These are phyloP conservation scores for Wickerhamomyces sp. DNA, from an alignment of 1,139 yeast genomes.

Conservation along the genomic window DNA sequence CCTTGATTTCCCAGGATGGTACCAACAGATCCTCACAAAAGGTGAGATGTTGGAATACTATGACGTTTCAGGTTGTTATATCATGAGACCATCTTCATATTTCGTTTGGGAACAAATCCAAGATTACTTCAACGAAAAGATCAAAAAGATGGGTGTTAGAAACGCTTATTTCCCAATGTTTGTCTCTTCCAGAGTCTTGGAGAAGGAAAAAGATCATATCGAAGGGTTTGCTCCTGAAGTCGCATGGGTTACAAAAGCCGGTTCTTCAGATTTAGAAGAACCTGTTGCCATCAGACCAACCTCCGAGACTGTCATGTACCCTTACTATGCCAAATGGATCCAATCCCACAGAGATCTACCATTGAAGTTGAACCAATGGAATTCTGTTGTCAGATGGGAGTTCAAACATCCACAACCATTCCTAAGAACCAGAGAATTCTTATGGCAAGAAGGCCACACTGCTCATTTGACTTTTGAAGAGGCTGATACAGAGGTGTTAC, in stretches of 20 bases:
- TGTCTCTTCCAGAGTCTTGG: conserved; percentile 86
- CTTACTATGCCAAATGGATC: conserved; percentile 98
- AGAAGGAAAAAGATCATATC: conserved; percentile 96
- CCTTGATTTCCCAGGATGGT: conserved; percentile 94
- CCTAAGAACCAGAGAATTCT: conserved; percentile 95
- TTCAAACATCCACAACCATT: conserved; percentile 99
- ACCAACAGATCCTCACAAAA: conserved; percentile 89
- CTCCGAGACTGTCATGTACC: conserved; percentile 99
- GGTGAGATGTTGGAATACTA: conserved; percentile 98
- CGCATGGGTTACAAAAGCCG: conserved; percentile 99
- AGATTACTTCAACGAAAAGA: conserved; percentile 73
- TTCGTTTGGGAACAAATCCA: conserved; percentile 94
- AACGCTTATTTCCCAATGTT: conserved; percentile 99
- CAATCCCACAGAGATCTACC: conserved; percentile 98
- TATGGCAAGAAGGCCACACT: conserved; percentile 99
- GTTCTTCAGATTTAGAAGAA: conserved; percentile 89
- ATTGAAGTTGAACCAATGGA: conserved; percentile 96
- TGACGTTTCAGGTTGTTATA: conserved; percentile 98
- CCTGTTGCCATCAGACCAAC: conserved; percentile 99
- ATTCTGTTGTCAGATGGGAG: conserved; percentile 99
- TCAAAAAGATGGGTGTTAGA: conserved; percentile 85
- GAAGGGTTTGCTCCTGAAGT: conserved; percentile 99
- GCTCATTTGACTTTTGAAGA: conserved; percentile 82
- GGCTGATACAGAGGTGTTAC: conserved; percentile 78
- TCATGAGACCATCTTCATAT: conserved; percentile 94